Base-by-base conservation (phyloP, 345 rosid species). In the Syzygium aqueum region DNA sequence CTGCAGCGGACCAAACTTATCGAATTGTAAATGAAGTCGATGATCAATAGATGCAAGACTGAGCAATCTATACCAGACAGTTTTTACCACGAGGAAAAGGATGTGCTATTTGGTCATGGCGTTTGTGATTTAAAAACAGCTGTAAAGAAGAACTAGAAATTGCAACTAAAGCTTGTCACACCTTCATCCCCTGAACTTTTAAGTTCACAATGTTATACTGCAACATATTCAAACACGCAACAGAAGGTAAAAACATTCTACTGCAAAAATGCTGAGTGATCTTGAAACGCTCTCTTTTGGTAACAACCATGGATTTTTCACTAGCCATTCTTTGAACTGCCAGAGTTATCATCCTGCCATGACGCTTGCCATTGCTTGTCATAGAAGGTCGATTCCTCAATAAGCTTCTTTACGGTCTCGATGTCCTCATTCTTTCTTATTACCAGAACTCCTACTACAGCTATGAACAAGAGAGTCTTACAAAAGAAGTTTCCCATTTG, bases 341-440 rank as follows among this genome's bases (percentile, higher is more conserved):
- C 84, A 33, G 51, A 67, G 88, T 65, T 86, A 67, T 95, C 95
- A 77, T 97, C 98, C 88, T 92, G 93, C 99, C 97, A 97, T 28
- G 97, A 89, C 53, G 99, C 98, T 87, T 95, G 98, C 99, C 99
- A 96, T 91, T 97, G 98, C 91, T 94, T 97, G 88, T 97, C 99
- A 53, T 95, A 96, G 56, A 95, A 95, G 33, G 97, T 95, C 1
- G 97, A 94, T 92, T 97, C 99, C 49, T 96, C 99, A 25, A 97
- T 46, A 85, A 96, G 89, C 89, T 91, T 94, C 91, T 95, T 96
- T 57, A 96, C 84, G 86, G 87, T 95, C 33, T 96, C 96, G 9
- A 95, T 22, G 87, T 97, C 99, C 87, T 96, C 99, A 46, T 94
- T 97, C 96, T 97, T 96, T 78, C 98, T 94, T 57, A 97, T 92